Base-by-base conservation (phyloP, 108 stramenopile genomes). In the Asterionellopsis glacialis region DNA sequence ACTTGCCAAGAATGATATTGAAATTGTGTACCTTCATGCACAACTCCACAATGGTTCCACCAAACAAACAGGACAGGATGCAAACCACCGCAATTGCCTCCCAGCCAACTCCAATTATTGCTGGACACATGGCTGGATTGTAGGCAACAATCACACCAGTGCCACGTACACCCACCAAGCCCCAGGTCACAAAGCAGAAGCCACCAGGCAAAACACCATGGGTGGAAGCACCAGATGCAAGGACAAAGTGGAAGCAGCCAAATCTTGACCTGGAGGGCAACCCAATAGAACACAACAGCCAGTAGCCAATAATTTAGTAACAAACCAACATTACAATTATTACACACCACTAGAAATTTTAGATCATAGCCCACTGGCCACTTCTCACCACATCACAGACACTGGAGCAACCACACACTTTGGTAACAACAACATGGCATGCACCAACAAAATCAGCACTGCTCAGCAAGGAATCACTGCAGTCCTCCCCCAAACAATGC, bases 401-500 rank as follows among this genome's bases (percentile, higher is more conserved):
- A n/a, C n/a, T n/a, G n/a, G n/a, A n/a, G n/a, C n/a, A n/a, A n/a
- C n/a, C n/a, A n/a, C 57, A 12, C 62, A 63, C 54, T 63, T 18
- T 38, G 10, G 59, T 10, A 14, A 21, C 15, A 11, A 18, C 54
- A 10, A 11, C 51, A 16, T 16, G 11, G 13, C 11, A 11, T 19
- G 51, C 23, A 21, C 21, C 9, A 11, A 56, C 25, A 12, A n/a
- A n/a, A n/a, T n/a, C n/a, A 18, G 24, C 11, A 14, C 55, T 11
- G 58, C 11, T 21, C 47, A n/a, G n/a, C n/a, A n/a, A n/a, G n/a
- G 9, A 13, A 11, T 10, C 52, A 63, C 58, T 56, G 11, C 62
- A 12, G 40, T 63, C 26, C 9, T 27, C 18, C n/a, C 15, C 62
- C 62, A 26, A 22, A 63, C 48, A 56, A 56, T 56, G 11, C 10